Percentiles rank a stretch among this genome's conserved stretches.
phyloP scores from a whole-genome alignment of 169 alveolate genomes.

The Plasmodium reichenowi region DNA sequence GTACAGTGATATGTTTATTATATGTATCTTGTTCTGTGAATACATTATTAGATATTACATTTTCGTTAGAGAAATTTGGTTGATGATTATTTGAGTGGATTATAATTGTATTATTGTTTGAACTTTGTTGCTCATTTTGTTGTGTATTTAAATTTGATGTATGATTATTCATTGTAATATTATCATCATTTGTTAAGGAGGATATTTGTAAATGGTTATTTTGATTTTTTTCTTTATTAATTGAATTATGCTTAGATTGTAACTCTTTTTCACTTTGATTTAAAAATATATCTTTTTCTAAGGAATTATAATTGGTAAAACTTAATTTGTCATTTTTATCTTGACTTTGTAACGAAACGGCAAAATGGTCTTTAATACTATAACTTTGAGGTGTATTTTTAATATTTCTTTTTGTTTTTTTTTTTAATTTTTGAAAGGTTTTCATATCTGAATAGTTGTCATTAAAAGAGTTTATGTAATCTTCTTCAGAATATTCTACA shows the following conservation, averaged over 20 bases:
- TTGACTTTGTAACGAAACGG: neutral
- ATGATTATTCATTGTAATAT: too few species aligned
- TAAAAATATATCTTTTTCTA: neutral
- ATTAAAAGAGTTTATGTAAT: neutral
- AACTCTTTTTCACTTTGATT: neutral
- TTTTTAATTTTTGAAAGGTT: neutral
- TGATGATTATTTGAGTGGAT: neutral
- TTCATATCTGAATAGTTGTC: neutral
- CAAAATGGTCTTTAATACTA: neutral
- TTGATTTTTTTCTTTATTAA: neutral
- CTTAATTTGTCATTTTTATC: conserved; percentile 7
- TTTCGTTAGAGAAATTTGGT: too few species aligned
- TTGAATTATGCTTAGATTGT: neutral
- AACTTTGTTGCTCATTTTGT: neutral
- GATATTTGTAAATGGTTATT: too few species aligned
- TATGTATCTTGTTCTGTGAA: too few species aligned
- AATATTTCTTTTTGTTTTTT: neutral
- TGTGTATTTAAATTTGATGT: neutral
- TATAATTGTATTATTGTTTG: neutral
- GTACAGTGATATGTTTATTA: too few species aligned
- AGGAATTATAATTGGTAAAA: conserved; percentile 3
- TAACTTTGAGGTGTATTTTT: neutral
- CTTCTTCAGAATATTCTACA: conserved; percentile 1
- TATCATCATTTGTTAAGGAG: too few species aligned
- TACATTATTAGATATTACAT: too few species aligned